Conservation (phyloP, 352 stramenopile genomes). For the Pythium volutum region DNA sequence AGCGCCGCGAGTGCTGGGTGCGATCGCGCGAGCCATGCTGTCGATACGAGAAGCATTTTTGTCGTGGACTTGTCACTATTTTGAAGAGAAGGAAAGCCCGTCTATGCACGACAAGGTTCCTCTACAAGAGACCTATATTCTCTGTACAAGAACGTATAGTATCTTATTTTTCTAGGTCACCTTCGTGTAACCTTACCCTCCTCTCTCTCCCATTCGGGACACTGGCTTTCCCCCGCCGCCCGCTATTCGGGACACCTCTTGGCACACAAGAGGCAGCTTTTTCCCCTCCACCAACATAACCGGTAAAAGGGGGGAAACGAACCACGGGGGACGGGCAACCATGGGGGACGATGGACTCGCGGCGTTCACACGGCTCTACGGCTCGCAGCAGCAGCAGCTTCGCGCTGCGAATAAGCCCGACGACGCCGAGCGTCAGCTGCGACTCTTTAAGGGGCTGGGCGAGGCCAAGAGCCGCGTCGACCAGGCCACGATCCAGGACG, state of each 20-base stretch:
- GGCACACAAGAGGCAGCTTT: background rate
- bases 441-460: conserved; percentile 60
- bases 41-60: conserved; percentile 5
- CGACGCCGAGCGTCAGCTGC: conserved; percentile 33
- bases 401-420: conserved; percentile 12
- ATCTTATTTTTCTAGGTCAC: background rate
- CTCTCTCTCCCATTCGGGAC: conserved; percentile 4
- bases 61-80: background rate
- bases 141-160: background rate
- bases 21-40: conserved; percentile 9
- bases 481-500: conserved; percentile 65
- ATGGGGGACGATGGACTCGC: conserved; percentile 22
- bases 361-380: conserved; percentile 20
- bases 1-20: conserved; percentile 4
- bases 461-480: conserved; percentile 77
- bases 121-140: conserved; percentile 1
- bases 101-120: background rate
- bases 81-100: background rate
- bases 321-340: background rate
- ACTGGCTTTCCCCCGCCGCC: conserved; percentile 4
- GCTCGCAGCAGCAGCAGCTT: conserved; percentile 12
- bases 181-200: conserved; percentile 20
- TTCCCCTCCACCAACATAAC: conserved; percentile 5
- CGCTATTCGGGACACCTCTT: conserved; percentile 23
- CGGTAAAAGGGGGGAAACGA: background rate